phyloP scores from a whole-genome alignment of 2,329 filamentous ascomycete genomes.

The Pyricularia grisea region DNA sequence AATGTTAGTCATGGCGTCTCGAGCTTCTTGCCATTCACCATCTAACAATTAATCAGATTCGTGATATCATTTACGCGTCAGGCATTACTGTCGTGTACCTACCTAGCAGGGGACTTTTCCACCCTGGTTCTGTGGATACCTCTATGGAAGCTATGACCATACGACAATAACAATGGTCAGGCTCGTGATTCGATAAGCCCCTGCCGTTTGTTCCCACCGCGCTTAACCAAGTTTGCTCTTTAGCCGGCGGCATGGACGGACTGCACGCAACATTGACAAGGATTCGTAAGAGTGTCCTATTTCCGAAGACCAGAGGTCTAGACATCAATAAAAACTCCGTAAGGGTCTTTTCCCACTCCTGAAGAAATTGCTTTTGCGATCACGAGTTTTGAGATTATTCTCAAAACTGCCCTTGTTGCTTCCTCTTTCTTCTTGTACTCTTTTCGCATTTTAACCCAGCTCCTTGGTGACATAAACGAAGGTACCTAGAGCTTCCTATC shows the following conservation, averaged over 20 bases:
- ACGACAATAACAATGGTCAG: not conserved
- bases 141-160: not conserved
- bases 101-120: not conserved
- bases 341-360: not conserved
- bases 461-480: not conserved
- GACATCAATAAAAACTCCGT: not conserved
- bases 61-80: not conserved
- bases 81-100: not conserved
- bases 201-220: not conserved
- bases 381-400: not conserved
- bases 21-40: not conserved
- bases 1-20: not conserved
- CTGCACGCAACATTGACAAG: not conserved
- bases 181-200: not conserved
- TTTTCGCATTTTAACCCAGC: not conserved
- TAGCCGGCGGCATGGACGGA: constrained; percentile 1
- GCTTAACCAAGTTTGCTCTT: not conserved
- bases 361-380: not conserved
- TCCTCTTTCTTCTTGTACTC: not conserved
- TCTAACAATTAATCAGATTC: not conserved
- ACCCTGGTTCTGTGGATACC: not conserved
- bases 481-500: not conserved
- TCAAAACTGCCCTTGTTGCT: not conserved
- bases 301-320: constrained; percentile 1
- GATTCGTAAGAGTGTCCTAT: constrained; percentile 2